Evolutionary conservation across 805 yeast genomes (phyloP).

Genomic region (Cyberlindnera suaveolens): DNA sequence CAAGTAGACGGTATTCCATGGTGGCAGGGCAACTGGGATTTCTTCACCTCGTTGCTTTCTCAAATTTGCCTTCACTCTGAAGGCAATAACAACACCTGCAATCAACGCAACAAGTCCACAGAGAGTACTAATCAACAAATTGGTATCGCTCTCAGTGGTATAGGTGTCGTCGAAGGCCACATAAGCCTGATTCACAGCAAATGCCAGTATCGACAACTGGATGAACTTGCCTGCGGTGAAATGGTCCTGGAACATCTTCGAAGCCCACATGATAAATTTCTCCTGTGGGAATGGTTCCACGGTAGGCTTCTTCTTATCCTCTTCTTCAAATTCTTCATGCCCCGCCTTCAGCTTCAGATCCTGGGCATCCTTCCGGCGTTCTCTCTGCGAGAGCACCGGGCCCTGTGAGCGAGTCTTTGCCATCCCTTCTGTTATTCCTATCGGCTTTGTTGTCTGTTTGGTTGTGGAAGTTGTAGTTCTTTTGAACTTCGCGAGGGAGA

Average conservation of each 20-base stretch:
- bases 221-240: slow-evolving; percentile 20
- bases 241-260: slow-evolving; percentile 12
- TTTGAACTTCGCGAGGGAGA: too few relatives aligned
- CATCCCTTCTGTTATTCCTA: slow-evolving; percentile 1
- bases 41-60: not conserved
- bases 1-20: slow-evolving; percentile 29
- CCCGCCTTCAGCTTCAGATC: slow-evolving; percentile 5
- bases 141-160: slow-evolving; percentile 11
- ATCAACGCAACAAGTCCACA: slow-evolving; percentile 21
- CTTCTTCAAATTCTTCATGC: slow-evolving; percentile 5
- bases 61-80: slow-evolving; percentile 7
- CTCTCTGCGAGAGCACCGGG: slow-evolving; percentile 17
- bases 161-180: slow-evolving; percentile 8
- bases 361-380: slow-evolving; percentile 12
- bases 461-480: too few relatives aligned
- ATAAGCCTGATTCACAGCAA: slow-evolving; percentile 20
- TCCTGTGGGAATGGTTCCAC: slow-evolving; percentile 18
- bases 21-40: slow-evolving; percentile 16
- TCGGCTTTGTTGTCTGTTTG: not conserved
- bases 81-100: slow-evolving; percentile 17
- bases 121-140: slow-evolving; percentile 17
- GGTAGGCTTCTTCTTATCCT: not conserved
- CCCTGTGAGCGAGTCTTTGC: slow-evolving; percentile 13
- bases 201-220: slow-evolving; percentile 22
- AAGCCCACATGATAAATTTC: slow-evolving; percentile 13